Base-by-base conservation (phyloP, 225 moss, liverwort and hornwort species). In the Ulota crispa region DNA sequence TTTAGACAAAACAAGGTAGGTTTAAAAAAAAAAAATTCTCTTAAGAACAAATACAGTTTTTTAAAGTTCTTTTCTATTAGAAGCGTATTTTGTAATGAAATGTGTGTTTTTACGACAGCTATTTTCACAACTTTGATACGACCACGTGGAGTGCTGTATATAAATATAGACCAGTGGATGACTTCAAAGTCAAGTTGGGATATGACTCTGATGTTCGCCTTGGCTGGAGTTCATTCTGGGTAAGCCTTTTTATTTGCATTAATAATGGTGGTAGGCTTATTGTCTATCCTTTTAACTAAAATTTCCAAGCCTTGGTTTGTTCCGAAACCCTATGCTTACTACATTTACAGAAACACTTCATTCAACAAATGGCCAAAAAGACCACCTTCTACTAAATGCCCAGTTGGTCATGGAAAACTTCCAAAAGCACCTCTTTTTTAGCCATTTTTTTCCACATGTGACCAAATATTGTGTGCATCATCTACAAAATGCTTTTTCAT, bases 161-260 rank as follows among this genome's bases (percentile, higher is more conserved):
- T 83, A 99, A 99, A 87, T 92, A 94, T 91, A 91, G 89, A 87
- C 90, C 92, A 41, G 53, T 66, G 53, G 94, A 95, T 41, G 87
- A 91, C 67, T 94, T 96, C 83, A 99, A 99, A 86, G 80, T 90
- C 70, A 99, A 99, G 86, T 26, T 99, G 60, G 99, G 99, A 62
- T 99, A 96, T 62, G 96, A 99, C 57, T 99, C 99, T 3, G 89
- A 93, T 57, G 89, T 88, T 39, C 92, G 92, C 83, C 89, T 96
- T 31, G 87, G 89, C 83, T 99, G 99, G 99, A 87, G 93, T 62
- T 96, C 99, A 74, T 69, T 92, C 77, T 99, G 99, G 99, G 96
- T 96, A 90, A 73, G 42, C 63, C 63, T 50, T 50, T 50, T 18
- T 53, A 70, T 72, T 63, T 66, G 52, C 73, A 30, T 82, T 47